Base-by-base conservation (phyloP, 2,329 filamentous ascomycete species). In the Talaromyces rugulosus region DNA sequence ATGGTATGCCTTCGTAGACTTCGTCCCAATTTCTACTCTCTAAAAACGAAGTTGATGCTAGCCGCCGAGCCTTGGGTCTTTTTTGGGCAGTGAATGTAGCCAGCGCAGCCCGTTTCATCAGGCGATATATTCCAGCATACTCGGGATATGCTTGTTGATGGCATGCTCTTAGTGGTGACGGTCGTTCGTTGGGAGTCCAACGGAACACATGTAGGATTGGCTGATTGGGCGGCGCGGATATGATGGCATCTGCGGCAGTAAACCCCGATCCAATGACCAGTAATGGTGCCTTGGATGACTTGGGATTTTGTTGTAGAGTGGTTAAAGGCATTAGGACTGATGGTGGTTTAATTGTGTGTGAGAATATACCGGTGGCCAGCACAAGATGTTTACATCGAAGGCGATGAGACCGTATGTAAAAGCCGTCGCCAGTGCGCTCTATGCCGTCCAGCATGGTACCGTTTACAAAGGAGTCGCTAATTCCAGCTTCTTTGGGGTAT, bases 141-240 rank as follows among this genome's bases (percentile, higher is more conserved):
- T 87, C 85, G 0, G 85, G 85, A 67, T 87, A 87, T 33, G 84
- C 85, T 52, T 83, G 80, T 54, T 84, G 81, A 67, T 87, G 85
- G 62, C 85, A 87, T 42, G 81, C 80, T 23, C 82, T 81, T 12
- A 87, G 72, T 2, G 85, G 85, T 0, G 83, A 86, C 0, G 84
- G 83, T 18, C 79, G 77, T 5, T 75, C 77, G 8, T 84, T 77
- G 0, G 84, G 82, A n/a, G 79, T 77, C 85, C 85, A 87, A 69
- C 83, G 83, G 70, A 82, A 87, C 58, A 86, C 70, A 66, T 87
- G 85, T n/a, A 87, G 72, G 51, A 87, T 80, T 59, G 78, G 82
- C 54, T 81, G 81, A n/a, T 74, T 67, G 14, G 75, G 70, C 31
- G 80, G 75, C 23, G 81, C 77, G 5, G 83, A 85, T 44, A 86